These are phyloP conservation scores for Nematodospora valgi DNA, from an alignment of 805 yeast species.

Conservation along the genomic window DNA sequence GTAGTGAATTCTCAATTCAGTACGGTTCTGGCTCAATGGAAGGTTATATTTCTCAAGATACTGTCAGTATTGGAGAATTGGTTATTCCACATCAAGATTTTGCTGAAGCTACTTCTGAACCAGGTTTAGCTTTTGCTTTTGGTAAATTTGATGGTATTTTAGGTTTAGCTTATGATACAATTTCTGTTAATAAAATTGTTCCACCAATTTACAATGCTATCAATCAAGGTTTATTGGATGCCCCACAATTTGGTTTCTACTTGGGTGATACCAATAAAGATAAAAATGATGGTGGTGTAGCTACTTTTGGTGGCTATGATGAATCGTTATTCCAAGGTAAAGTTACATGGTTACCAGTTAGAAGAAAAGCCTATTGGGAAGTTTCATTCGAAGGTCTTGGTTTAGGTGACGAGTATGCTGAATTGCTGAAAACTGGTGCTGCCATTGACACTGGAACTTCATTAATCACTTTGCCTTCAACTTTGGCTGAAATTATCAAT, in stretches of 20 bases:
- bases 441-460: conserved; percentile 99
- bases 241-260: conserved; percentile 83
- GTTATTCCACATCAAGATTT: conserved; percentile 85
- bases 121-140: conserved; percentile 96
- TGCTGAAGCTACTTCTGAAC: conserved; percentile 96
- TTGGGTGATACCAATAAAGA: conserved; percentile 73
- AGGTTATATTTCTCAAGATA: conserved; percentile 89
- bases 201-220: conserved; percentile 95
- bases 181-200: conserved; percentile 82
- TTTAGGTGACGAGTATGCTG: conserved; percentile 89
- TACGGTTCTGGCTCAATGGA: conserved; percentile 93
- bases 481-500: conserved; percentile 92
- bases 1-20: conserved; percentile 77
- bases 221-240: conserved; percentile 74
- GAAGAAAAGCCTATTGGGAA: conserved; percentile 99
- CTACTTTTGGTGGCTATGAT: conserved; percentile 94
- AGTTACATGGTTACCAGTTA: conserved; percentile 92
- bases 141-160: conserved; percentile 98
- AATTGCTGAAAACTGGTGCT: conserved; percentile 81
- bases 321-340: conserved; percentile 73
- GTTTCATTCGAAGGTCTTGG: conserved; percentile 88
- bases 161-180: conserved; percentile 91
- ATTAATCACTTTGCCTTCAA: conserved; percentile 89
- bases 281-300: conserved; percentile 78
- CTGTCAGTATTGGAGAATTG: conserved; percentile 77